Evolutionary conservation across 805 yeast genomes (phyloP).

Genomic region (Starmerella cellae): DNA sequence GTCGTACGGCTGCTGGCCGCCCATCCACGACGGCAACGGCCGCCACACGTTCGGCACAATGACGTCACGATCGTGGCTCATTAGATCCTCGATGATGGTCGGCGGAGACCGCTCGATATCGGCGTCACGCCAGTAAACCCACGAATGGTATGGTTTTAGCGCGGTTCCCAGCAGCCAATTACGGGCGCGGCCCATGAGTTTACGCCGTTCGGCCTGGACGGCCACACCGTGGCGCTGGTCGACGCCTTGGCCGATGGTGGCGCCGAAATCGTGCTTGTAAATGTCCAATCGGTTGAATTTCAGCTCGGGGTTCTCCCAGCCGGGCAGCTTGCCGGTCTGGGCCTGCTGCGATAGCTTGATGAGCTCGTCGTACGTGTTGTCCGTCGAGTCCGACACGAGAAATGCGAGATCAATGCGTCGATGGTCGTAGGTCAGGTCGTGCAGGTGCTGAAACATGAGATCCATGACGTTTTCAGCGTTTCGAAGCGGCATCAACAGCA

Average conservation of each 20-base stretch:
- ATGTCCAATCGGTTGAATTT: constrained; percentile 74
- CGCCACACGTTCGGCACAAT: constrained; percentile 97
- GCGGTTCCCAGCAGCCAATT: constrained; percentile 87
- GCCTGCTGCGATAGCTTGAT: constrained; percentile 37
- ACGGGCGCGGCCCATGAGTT: constrained; percentile 89
- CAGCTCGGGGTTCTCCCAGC: not conserved
- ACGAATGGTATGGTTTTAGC: constrained; percentile 78
- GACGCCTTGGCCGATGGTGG: constrained; percentile 81
- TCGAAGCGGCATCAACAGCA: constrained; percentile 77
- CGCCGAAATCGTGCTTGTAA: constrained; percentile 86
- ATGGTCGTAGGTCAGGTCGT: constrained; percentile 67
- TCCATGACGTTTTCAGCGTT: constrained; percentile 83
- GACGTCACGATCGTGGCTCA: constrained; percentile 83
- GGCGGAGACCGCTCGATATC: constrained; percentile 88
- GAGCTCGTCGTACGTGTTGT: constrained; percentile 41
- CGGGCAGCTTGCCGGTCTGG: constrained; percentile 22
- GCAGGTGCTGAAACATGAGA: constrained; percentile 69
- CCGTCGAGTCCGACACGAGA: constrained; percentile 76
- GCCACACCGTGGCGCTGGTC: constrained; percentile 90
- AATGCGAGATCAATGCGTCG: constrained; percentile 64
- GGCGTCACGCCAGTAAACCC: constrained; percentile 97
- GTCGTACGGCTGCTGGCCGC: constrained; percentile 87
- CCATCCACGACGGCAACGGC: constrained; percentile 82
- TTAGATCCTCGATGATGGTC: constrained; percentile 75
- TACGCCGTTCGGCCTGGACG: constrained; percentile 90